Evolutionary conservation across 2,329 filamentous ascomycete genomes (phyloP).

Genomic region (Aspergillus aculeatinus): DNA sequence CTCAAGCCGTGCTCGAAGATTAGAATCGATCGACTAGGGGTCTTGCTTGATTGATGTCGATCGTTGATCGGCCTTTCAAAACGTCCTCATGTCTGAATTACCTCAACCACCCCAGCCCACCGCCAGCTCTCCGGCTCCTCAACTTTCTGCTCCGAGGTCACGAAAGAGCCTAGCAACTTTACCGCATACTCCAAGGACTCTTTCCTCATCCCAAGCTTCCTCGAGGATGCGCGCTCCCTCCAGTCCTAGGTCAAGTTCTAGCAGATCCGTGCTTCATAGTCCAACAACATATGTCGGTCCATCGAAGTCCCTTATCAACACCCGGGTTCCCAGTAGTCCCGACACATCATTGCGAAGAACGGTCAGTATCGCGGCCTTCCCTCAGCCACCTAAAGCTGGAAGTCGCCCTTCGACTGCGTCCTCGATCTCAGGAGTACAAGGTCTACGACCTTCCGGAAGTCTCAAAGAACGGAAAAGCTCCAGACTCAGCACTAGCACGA

Average conservation of each 20-base stretch:
- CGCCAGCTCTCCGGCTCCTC: constrained; percentile 70
- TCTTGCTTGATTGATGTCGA: background rate
- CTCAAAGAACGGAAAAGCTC: constrained; percentile 56
- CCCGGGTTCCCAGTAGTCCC: constrained; percentile 53
- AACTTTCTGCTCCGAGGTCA: constrained; percentile 70
- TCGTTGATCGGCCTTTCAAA: background rate
- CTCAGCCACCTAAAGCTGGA: constrained; percentile 75
- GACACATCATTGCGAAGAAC: constrained; percentile 78
- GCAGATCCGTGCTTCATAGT: constrained; percentile 49
- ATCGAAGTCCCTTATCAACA: constrained; percentile 55
- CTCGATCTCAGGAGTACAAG: constrained; percentile 38
- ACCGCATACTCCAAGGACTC: constrained; percentile 47
- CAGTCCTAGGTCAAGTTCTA: constrained; percentile 52
- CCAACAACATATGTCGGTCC: constrained; percentile 57
- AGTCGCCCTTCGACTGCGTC: constrained; percentile 62
- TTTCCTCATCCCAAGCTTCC: constrained; percentile 48
- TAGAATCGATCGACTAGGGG: background rate
- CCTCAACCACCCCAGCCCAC: constrained; percentile 63
- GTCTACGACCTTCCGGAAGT: constrained; percentile 31
- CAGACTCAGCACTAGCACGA: constrained; percentile 56
- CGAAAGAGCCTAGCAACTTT: constrained; percentile 62
- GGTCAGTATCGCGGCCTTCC: constrained; percentile 91
- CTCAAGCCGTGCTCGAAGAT: background rate
- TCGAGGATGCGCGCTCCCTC: constrained; percentile 60
- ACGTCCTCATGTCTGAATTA: constrained; percentile 54